Conservation (phyloP, 768 basidiomycete species). For the Termitomyces sp. region DNA sequence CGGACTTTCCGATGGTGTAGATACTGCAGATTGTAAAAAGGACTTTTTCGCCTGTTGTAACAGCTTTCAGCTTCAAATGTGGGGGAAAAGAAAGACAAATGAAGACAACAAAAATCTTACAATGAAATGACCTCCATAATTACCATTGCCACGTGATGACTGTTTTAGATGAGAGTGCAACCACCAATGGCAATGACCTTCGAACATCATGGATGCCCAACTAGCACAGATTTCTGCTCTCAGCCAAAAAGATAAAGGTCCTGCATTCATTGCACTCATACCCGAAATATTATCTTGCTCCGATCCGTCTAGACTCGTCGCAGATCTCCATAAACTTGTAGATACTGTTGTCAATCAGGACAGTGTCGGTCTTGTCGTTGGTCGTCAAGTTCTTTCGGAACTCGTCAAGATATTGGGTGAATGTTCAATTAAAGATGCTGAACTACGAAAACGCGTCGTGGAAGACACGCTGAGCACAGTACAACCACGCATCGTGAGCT, state of each 20-base stretch:
- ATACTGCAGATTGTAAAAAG: not conserved
- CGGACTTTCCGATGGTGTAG: not conserved
- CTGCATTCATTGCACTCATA: slow-evolving; percentile 67
- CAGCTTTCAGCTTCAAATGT: not conserved
- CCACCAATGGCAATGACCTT: not conserved
- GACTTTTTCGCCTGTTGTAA: not conserved
- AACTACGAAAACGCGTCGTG: slow-evolving; percentile 66
- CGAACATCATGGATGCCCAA: slow-evolving; percentile 53
- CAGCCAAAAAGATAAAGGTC: slow-evolving; percentile 81
- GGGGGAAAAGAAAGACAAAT: too few species aligned
- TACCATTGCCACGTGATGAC: not conserved
- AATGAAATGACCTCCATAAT: too few species aligned
- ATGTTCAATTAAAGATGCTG: slow-evolving; percentile 46
- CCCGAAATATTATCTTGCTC: slow-evolving; percentile 55
- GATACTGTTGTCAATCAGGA: slow-evolving; percentile 83
- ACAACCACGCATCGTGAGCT: slow-evolving; percentile 81
- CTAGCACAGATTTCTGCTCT: slow-evolving; percentile 59
- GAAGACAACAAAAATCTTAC: not conserved
- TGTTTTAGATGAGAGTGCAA: not conserved
- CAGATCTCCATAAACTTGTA: slow-evolving; percentile 67
- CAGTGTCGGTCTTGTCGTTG: slow-evolving; percentile 78
- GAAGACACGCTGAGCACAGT: slow-evolving; percentile 67
- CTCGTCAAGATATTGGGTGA: slow-evolving; percentile 67
- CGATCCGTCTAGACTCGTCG: slow-evolving; percentile 36
- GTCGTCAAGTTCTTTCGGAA: slow-evolving; percentile 82